These are phyloP conservation scores for Botryotinia globosa DNA, from an alignment of 2,329 filamentous ascomycete genomes.

Conservation along the genomic window DNA sequence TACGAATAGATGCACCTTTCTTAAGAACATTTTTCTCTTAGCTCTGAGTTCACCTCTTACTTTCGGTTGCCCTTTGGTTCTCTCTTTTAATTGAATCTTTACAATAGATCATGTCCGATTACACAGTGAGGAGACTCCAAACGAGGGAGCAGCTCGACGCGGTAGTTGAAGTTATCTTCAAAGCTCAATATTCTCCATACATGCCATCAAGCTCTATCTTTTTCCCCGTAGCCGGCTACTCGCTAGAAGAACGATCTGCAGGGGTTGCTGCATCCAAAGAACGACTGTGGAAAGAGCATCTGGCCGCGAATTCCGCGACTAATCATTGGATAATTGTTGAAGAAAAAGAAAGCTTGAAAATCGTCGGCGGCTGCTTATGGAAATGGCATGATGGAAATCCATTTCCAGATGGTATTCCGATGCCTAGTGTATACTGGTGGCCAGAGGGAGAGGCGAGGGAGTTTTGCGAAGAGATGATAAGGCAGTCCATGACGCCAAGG, in stretches of 20 bases:
- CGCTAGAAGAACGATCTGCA: neutral
- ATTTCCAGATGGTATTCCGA: neutral
- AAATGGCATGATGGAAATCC: neutral
- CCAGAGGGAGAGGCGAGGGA: neutral
- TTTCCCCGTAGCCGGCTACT: neutral
- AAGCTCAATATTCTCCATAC: slow-evolving; percentile 4
- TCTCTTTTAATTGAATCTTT: neutral
- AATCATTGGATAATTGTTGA: neutral
- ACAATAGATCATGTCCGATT: neutral
- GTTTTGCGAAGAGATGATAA: slow-evolving; percentile 5
- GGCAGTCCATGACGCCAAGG: neutral
- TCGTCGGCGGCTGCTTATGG: slow-evolving; percentile 4
- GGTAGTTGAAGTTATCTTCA: neutral
- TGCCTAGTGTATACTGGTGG: neutral
- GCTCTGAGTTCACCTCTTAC: neutral
- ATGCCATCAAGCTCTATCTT: neutral
- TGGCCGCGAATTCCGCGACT: neutral
- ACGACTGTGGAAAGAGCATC: neutral
- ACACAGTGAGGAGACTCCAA: neutral
- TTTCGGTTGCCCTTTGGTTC: neutral
- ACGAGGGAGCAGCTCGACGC: neutral
- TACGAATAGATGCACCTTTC: neutral
- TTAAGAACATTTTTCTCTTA: neutral
- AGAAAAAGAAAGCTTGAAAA: neutral
- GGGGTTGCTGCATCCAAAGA: neutral